Conservation (phyloP, 2,329 filamentous ascomycete genomes). For the Fusarium mexicanum region DNA sequence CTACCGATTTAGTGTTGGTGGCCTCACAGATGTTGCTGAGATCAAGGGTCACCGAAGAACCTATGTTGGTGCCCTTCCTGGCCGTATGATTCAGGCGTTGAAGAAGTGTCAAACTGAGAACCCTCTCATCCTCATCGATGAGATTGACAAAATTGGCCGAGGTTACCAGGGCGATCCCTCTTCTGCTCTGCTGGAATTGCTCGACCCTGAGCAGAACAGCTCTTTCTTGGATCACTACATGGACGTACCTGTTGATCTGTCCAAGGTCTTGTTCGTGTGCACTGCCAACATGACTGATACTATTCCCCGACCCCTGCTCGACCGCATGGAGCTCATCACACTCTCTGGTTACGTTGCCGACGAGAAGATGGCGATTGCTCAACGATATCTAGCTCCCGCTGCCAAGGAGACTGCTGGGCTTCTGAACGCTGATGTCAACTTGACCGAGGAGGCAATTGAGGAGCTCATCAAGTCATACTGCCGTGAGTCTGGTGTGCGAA, state of each 20-base stretch:
- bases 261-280: slow-evolving; percentile 97
- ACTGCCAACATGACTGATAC: slow-evolving; percentile 99
- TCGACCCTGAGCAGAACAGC: slow-evolving; percentile 96
- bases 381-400: slow-evolving; percentile 89
- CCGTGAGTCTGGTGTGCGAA: slow-evolving; percentile 94
- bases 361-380: slow-evolving; percentile 98
- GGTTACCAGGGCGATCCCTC: slow-evolving; percentile 97
- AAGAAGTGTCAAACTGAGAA: slow-evolving; percentile 99
- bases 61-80: slow-evolving; percentile 94
- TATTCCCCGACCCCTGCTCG: slow-evolving; percentile 90
- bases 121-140: slow-evolving; percentile 93
- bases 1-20: slow-evolving; percentile 97
- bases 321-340: slow-evolving; percentile 98
- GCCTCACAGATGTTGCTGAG: slow-evolving; percentile 95
- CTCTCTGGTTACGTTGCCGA: slow-evolving; percentile 96
- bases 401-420: slow-evolving; percentile 95
- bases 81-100: slow-evolving; percentile 95
- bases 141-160: slow-evolving; percentile 97
- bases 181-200: slow-evolving; percentile 89
- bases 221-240: slow-evolving; percentile 99
- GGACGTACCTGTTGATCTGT: slow-evolving; percentile 96
- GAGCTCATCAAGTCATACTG: slow-evolving; percentile 99
- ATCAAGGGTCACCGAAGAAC: slow-evolving; percentile 98
- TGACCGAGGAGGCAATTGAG: slow-evolving; percentile 87
- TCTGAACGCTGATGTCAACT: slow-evolving; percentile 87